Evolutionary conservation across 768 basidiomycete genomes (phyloP).

Genomic region (Mycena amicta): DNA sequence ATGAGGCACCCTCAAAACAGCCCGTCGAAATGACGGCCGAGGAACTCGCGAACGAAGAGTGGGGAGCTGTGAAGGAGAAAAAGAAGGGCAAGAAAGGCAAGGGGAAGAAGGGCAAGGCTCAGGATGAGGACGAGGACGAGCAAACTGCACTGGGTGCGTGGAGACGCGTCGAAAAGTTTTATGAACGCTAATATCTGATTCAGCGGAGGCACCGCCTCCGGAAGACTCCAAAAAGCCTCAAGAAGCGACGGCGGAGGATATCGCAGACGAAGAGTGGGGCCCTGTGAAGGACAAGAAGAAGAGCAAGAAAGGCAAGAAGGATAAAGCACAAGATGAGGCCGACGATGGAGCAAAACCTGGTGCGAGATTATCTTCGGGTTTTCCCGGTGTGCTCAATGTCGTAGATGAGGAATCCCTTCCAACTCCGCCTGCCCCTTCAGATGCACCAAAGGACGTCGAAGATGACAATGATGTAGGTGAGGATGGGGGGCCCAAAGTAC

Average conservation of each 20-base stretch:
- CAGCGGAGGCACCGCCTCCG: background rate
- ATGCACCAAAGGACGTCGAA: conserved; percentile 35
- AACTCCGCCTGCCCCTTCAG: conserved; percentile 27
- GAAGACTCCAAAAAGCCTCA: conserved; percentile 39
- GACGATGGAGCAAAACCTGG: no score
- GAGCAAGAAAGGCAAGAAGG: conserved; percentile 62
- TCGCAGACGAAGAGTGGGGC: conserved; percentile 78
- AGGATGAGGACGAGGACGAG: conserved; percentile 30
- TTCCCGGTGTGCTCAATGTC: conserved; percentile 11
- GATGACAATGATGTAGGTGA: conserved; percentile 56
- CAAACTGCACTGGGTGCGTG: background rate
- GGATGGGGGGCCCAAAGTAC: conserved; percentile 62
- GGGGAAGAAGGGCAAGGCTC: conserved; percentile 50
- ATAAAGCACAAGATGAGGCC: conserved; percentile 41
- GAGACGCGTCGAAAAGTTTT: background rate
- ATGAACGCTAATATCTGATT: background rate
- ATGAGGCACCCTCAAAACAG: conserved; percentile 19
- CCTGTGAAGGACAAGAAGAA: conserved; percentile 67
- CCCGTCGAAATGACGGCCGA: conserved; percentile 25
- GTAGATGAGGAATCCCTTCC: conserved; percentile 27
- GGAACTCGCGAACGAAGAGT: conserved; percentile 72
- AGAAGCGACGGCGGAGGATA: conserved; percentile 68
- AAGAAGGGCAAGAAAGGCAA: conserved; percentile 61
- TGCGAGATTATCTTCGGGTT: conserved; percentile 6
- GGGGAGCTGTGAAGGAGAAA: conserved; percentile 64